Evolutionary conservation across 2,329 filamentous ascomycete species (phyloP).

Genomic region (Cordyceps javanica): DNA sequence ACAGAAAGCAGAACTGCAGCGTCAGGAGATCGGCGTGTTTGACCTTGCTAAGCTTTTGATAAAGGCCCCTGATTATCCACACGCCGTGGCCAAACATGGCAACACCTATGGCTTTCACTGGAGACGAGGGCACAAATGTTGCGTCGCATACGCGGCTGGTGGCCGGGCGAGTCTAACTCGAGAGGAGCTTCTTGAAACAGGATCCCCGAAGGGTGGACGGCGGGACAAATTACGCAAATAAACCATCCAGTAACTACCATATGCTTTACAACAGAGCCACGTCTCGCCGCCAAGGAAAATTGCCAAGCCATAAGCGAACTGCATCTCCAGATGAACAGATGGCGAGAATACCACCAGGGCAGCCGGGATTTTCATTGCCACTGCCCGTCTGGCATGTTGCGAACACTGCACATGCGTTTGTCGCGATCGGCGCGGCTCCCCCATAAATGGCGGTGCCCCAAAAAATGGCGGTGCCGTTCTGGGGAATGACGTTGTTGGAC

Average conservation of each 20-base stretch:
- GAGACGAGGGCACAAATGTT: not conserved
- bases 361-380: not conserved
- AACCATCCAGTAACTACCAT: not conserved
- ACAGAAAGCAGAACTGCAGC: not conserved
- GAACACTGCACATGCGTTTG: not conserved
- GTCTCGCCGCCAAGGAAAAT: not conserved
- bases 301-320: not conserved
- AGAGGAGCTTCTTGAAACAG: not conserved
- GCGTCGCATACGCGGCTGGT: not conserved
- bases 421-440: not conserved
- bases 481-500: not conserved
- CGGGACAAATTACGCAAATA: not conserved
- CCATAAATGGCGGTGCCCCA: not conserved
- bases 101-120: not conserved
- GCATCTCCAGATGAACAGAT: not conserved
- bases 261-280: not conserved
- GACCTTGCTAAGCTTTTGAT: not conserved
- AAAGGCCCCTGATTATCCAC: slow-evolving; percentile 1
- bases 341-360: not conserved
- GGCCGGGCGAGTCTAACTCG: not conserved
- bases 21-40: not conserved
- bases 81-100: not conserved
- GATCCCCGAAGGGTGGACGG: not conserved
- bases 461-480: not conserved
- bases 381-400: not conserved